Percentiles rank a stretch among this genome's conserved stretches.
phyloP scores from a whole-genome alignment of 192 early-diverging fungal genomes.

The Coemansia sp. region DNA sequence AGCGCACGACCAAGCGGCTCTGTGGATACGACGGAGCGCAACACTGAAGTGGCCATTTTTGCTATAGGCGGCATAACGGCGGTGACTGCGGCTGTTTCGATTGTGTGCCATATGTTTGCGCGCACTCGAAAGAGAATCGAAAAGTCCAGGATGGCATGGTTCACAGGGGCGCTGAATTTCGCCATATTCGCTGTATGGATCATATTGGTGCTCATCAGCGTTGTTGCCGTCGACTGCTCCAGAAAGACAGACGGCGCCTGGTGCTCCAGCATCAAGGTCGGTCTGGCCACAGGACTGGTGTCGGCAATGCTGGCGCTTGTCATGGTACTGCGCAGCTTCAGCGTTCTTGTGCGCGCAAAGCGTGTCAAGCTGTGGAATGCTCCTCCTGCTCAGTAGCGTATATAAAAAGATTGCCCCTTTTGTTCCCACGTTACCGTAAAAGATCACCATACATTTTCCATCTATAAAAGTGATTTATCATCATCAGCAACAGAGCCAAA shows the following conservation, averaged over 20 bases:
- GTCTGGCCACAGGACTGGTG: slow-evolving; percentile 38
- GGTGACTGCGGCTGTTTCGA: slow-evolving; percentile 22
- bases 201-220: slow-evolving; percentile 41
- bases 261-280: slow-evolving; percentile 33
- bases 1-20: slow-evolving; percentile 14
- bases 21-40: slow-evolving; percentile 15
- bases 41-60: slow-evolving; percentile 33
- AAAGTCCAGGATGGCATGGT: slow-evolving; percentile 31
- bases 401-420: too few species aligned
- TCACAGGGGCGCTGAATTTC: slow-evolving; percentile 33
- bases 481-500: too few species aligned
- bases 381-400: neutral
- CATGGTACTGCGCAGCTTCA: slow-evolving; percentile 39
- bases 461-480: neutral
- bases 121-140: slow-evolving; percentile 30
- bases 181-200: slow-evolving; percentile 39
- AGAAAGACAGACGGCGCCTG: slow-evolving; percentile 26
- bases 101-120: slow-evolving; percentile 33
- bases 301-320: slow-evolving; percentile 45
- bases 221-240: slow-evolving; percentile 48
- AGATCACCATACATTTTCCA: neutral
- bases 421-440: neutral
- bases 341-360: slow-evolving; percentile 36
- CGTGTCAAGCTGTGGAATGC: slow-evolving; percentile 18
- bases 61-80: slow-evolving; percentile 31